Base-by-base conservation (phyloP, 106 monocot genomes). In the Dioscorea zingiberensis region DNA sequence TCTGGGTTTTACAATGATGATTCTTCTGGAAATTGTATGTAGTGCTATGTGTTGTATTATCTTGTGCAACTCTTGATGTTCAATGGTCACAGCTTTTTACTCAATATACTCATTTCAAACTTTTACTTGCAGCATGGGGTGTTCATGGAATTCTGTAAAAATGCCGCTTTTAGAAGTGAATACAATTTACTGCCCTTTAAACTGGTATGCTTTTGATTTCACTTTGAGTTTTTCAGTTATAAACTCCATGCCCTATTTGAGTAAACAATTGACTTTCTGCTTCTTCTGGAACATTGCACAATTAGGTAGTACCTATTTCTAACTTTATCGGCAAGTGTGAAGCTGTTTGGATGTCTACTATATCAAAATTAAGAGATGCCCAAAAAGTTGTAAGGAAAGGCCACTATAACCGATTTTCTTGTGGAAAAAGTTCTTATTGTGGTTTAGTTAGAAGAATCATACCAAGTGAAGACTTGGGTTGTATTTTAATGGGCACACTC, bases 291-390 rank as follows among this genome's bases (percentile, higher is more conserved):
- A 1, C 19, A 64, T 57, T 61, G 21, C 71, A 18, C 61, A 15
- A 58, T 65, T 73, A 95, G 94, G 85, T 87, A 29, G 62, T 78
- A 29, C 91, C 87, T 12, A 58, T 97, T 14, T 88, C 83, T 79
- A 81, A 83, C 70, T 77, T 97, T 69, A 59, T 85, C 18, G 51
- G 68, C 66, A 91, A 78, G 49, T 83, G 83, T 69, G 78, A 81
- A 69, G 70, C 59, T 65, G 55, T 78, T 6, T 91, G 90, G 90
- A 47, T 61, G 32, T 76, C 85, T 19, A 21, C 61, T 12, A 26
- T 74, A 15, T 58, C 59, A 44, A 22, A 78, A 71, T 44, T 55
- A 25, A 77, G 58, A 61, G 32, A 60, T 47, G 60, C 59, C 62
- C 68, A 48, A 69, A 66, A 69, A 14, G 32, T 23, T 45, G 49